Evolutionary conservation across 345 rosid genomes (phyloP).

Genomic region (Ricinus communis): DNA sequence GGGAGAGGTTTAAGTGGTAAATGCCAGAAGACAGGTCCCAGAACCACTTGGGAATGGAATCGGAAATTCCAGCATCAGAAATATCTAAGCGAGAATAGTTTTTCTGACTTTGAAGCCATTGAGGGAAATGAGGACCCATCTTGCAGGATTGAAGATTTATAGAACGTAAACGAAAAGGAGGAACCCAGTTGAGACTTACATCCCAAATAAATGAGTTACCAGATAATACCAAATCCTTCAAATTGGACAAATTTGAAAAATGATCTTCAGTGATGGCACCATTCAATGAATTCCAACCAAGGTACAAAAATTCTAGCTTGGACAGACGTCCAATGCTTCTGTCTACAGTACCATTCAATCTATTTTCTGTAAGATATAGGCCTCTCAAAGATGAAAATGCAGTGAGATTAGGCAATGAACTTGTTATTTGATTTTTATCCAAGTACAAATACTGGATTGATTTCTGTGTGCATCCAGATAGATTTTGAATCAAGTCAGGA

Average conservation of each 20-base stretch:
- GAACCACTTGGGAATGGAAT: slow-evolving; percentile 28
- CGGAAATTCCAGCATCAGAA: slow-evolving; percentile 21
- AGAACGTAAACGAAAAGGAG: neutral
- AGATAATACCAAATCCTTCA: neutral
- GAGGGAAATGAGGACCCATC: slow-evolving; percentile 31
- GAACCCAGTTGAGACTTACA: neutral
- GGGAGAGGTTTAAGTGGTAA: slow-evolving; percentile 10
- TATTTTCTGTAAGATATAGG: neutral
- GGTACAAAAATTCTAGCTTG: too few species aligned
- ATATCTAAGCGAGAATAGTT: slow-evolving; percentile 11
- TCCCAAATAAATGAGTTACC: neutral
- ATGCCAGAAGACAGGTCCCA: slow-evolving; percentile 10
- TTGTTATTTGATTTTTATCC: neutral
- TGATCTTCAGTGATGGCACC: neutral
- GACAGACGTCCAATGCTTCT: neutral
- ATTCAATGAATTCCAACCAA: too few species aligned
- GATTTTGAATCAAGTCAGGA: neutral
- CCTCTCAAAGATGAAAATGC: neutral
- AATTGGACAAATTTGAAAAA: neutral
- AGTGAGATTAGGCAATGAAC: neutral
- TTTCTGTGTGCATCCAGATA: neutral
- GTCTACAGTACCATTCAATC: neutral
- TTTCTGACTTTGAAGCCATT: slow-evolving; percentile 22
- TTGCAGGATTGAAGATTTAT: slow-evolving; percentile 18
- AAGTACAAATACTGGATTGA: neutral